Evolutionary conservation across 2,329 filamentous ascomycete species (phyloP), one percentile per base, ranked within the genome.

Genomic region (Alternaria sp.): DNA sequence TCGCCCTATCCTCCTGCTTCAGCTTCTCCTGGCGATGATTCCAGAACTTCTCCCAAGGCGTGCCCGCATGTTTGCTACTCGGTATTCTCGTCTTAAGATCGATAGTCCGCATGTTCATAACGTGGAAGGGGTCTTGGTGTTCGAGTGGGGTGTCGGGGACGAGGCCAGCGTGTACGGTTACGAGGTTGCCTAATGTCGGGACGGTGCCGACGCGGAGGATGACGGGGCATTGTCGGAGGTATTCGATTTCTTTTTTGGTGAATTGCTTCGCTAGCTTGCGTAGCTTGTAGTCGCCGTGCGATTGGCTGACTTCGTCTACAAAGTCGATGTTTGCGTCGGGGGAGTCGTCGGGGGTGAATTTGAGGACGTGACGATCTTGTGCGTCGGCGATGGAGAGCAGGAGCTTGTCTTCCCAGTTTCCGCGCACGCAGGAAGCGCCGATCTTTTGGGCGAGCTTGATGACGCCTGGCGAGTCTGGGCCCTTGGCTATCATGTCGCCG

Each of bases 21-120:
- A 78, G 67, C 55, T 78, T 77, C 54, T 73, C 67, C 68, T 80
- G 77, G 8, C 72, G 68, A 49, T 78, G 60, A 65, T 87, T 86
- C 81, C 86, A 88, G 50, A 87, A 77, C 79, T 89, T 86, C 55
- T 88, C 85, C 93, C 93, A 96, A 14, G 86, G 86, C 33, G 87
- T 84, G 55, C 90, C 91, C 6, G 77, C 80, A 65, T 72, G 83
- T 66, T 82, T 82, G 57, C 83, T 87, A 21, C 64, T 66, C 5
- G 88, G 89, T 12, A 87, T 81, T 63, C 88, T 85, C 11, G 87
- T 89, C 11, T 84, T 81, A 18, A 89, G 85, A 69, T 92, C 85
- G 58, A 97, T 87, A 7, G 89, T 92, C 60, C 94, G 89, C 92
- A 99, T 96, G 76, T 93, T 96, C 94, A 97, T 97, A 44, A 92